Evolutionary conservation across 805 yeast genomes (phyloP).

Genomic region (Hanseniaspora jakobsenii): DNA sequence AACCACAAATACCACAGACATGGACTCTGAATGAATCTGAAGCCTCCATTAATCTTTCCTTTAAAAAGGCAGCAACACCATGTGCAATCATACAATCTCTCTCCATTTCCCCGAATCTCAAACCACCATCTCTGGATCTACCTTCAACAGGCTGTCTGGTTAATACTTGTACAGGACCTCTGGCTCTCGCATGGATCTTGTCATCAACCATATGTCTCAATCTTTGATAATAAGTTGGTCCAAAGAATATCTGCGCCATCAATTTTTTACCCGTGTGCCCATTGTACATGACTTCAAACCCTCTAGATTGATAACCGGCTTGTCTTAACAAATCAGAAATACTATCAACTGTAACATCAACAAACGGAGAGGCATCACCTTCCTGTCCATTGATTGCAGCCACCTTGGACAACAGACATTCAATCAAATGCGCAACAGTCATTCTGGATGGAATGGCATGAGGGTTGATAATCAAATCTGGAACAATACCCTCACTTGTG

Average conservation of each 20-base stretch:
- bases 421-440: conserved; percentile 99
- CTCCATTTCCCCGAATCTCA: conserved; percentile 99
- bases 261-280: conserved; percentile 98
- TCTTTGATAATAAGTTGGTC: conserved; percentile 99
- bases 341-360: conserved; percentile 96
- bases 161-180: conserved; percentile 96
- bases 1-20: conserved; percentile 95
- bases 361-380: conserved; percentile 99
- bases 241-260: conserved; percentile 97
- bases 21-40: conserved; percentile 98
- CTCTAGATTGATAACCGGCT: conserved; percentile 95
- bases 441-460: conserved; percentile 99
- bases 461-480: conserved; percentile 94
- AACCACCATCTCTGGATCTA: conserved; percentile 97
- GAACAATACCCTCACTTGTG: conserved; percentile 88
- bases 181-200: conserved; percentile 96
- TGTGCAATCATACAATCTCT: conserved; percentile 99
- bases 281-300: conserved; percentile 95
- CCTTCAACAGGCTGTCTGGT: conserved; percentile 99
- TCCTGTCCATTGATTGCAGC: conserved; percentile 90
- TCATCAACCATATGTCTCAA: conserved; percentile 99
- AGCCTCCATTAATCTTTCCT: conserved; percentile 97
- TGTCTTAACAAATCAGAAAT: conserved; percentile 83
- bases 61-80: conserved; percentile 96
- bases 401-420: conserved; percentile 90